Conservation (phyloP, 2,329 filamentous ascomycete species). For the Talaromyces piceae region DNA sequence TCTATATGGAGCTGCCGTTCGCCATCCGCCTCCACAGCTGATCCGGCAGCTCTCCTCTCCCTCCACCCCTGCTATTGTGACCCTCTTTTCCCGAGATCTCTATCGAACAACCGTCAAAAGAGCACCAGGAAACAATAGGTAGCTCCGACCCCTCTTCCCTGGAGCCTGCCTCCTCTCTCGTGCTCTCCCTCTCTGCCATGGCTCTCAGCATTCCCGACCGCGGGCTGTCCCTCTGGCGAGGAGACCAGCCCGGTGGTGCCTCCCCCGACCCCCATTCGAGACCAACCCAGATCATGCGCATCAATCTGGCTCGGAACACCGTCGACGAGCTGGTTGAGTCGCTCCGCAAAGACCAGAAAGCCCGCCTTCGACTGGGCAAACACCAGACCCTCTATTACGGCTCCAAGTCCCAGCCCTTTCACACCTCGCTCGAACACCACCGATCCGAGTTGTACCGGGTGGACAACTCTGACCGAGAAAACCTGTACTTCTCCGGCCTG, state of each 20-base stretch:
- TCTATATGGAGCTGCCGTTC: constrained; percentile 12
- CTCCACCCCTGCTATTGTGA: constrained; percentile 12
- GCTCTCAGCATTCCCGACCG: constrained; percentile 30
- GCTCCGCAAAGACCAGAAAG: constrained; percentile 36
- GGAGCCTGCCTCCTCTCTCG: not conserved
- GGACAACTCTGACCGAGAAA: constrained; percentile 34
- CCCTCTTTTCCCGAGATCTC: not conserved
- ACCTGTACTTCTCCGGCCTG: constrained; percentile 49
- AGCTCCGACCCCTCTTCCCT: no score
- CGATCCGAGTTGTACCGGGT: constrained; percentile 52
- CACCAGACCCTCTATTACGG: constrained; percentile 51
- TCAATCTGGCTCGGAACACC: constrained; percentile 38
- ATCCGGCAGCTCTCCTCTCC: constrained; percentile 8
- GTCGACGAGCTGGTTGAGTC: constrained; percentile 40
- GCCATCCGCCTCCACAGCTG: constrained; percentile 12
- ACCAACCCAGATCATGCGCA: constrained; percentile 39
- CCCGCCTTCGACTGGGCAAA: constrained; percentile 42
- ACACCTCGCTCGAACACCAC: constrained; percentile 46
- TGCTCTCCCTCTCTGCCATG: constrained; percentile 20
- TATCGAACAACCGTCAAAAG: not conserved
- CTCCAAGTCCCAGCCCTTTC: constrained; percentile 49
- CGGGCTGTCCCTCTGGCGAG: constrained; percentile 34
- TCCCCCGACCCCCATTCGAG: constrained; percentile 22
- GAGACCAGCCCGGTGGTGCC: constrained; percentile 19
- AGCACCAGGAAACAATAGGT: not conserved